Percentiles rank a stretch among this genome's conserved stretches.
phyloP scores from a whole-genome alignment of 2,329 filamentous ascomycete species.

The Westerdykella ornata region DNA sequence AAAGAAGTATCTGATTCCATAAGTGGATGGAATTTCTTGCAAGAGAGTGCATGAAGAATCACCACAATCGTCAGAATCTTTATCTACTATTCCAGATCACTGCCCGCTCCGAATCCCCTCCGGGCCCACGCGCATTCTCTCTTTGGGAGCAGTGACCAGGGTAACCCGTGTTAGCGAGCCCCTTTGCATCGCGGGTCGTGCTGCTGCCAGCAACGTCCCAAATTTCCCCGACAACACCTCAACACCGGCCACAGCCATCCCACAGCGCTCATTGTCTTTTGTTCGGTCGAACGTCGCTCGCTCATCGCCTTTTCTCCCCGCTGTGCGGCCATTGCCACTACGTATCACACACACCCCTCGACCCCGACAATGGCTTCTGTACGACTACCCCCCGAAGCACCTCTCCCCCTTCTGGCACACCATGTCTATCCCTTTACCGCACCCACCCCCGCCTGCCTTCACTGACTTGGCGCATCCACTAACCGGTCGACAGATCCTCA shows the following conservation, averaged over 20 bases:
- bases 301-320: slow-evolving; percentile 12
- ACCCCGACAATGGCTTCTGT: slow-evolving; percentile 34
- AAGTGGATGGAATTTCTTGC: no score
- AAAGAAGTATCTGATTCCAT: no score
- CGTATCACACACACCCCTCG: slow-evolving; percentile 17
- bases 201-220: slow-evolving; percentile 36
- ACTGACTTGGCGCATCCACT: slow-evolving; percentile 20
- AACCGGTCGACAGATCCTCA: slow-evolving; percentile 46
- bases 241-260: slow-evolving; percentile 17
- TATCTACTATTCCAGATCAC: no score
- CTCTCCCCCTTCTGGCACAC: slow-evolving; percentile 18
- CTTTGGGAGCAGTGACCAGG: slow-evolving; percentile 27
- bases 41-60: no score
- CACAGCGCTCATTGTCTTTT: slow-evolving; percentile 5
- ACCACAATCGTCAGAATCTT: no score
- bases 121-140: slow-evolving; percentile 8
- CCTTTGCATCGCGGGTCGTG: slow-evolving; percentile 34
- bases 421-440: slow-evolving; percentile 9
- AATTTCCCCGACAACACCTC: slow-evolving; percentile 36
- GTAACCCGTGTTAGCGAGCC: slow-evolving; percentile 32
- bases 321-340: slow-evolving; percentile 14
- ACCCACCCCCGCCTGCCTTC: slow-evolving; percentile 10
- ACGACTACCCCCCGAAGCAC: slow-evolving; percentile 23
- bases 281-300: slow-evolving; percentile 4
- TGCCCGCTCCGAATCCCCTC: slow-evolving; percentile 10